Evolutionary conservation across 306 rosid genomes (phyloP).

Genomic region (Vachellia collinsii): DNA sequence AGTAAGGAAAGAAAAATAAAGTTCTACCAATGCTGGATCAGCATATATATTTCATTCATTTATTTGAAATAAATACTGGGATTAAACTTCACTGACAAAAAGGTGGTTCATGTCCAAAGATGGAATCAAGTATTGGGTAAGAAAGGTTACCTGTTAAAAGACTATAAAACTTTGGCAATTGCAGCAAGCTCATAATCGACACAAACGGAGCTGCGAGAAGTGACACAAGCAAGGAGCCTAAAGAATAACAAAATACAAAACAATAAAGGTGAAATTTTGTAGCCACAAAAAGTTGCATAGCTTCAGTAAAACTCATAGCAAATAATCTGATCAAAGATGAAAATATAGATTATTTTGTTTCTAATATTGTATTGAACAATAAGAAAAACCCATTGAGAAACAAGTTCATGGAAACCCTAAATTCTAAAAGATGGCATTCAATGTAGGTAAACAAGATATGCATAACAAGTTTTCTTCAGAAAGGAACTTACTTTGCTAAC

Average conservation of each 20-base stretch:
- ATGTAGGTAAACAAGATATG: conserved; percentile 2
- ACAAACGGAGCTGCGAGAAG: conserved; percentile 65
- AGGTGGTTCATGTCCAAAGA: not conserved
- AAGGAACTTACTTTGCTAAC: not conserved
- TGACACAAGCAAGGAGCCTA: conserved; percentile 83
- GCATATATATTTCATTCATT: too few species aligned
- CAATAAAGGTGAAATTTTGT: not conserved
- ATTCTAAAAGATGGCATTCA: not conserved
- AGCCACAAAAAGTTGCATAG: not conserved
- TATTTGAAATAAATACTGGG: too few species aligned
- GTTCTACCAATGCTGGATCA: conserved; percentile 11
- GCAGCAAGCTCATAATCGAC: conserved; percentile 57
- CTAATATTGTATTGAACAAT: conserved; percentile 7
- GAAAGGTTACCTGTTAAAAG: conserved; percentile 64
- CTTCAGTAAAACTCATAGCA: conserved; percentile 4
- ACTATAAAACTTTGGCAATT: conserved; percentile 72
- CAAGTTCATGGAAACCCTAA: conserved; percentile 20
- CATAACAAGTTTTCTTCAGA: conserved; percentile 14
- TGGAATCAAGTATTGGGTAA: conserved; percentile 2
- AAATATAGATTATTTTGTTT: conserved; percentile 5
- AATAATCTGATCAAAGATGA: conserved; percentile 27
- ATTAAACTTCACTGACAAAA: not conserved
- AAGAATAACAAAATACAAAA: conserved; percentile 24
- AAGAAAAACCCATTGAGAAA: not conserved
- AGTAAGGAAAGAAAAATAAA: not conserved